Evolutionary conservation across 2,329 filamentous ascomycete species (phyloP), one percentile per base, ranked within the genome.

Genomic region (Exophiala mesophila): DNA sequence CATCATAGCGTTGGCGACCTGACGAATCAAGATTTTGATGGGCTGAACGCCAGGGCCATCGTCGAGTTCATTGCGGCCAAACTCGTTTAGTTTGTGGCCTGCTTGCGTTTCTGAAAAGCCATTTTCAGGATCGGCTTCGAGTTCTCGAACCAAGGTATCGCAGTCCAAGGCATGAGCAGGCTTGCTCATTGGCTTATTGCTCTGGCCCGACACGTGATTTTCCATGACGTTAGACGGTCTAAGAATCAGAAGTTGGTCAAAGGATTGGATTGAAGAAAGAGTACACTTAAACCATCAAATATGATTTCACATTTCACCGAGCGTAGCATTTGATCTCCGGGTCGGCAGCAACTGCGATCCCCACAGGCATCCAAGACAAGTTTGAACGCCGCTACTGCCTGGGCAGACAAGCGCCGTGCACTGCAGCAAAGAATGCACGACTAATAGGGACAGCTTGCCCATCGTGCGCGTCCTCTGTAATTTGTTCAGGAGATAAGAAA

Each of bases 1-100:
- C 51, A 77, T 83, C 76, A 85, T 77, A 10, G 80, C 80, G 61
- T 85, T 85, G 45, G 78, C 79, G 39, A 84, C 68, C 57, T 85
- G 81, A 21, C 74, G 70, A 36, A 83, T 65, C 16, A 85, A 63
- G 47, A 85, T 84, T 55, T 82, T 88, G 56, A 73, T 80, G 70
- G 83, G 80, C 73, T 58, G 76, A 36, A 88, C 80, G 18, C 76
- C 77, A 19, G 75, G 78, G 13, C 74, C 80, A 15, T 85, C 77
- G 32, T 86, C 77, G 7, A 85, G 71, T 45, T 83, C 74, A 51
- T 85, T 85, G 12, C 66, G 62, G 3, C 81, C 81, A 63, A 76
- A 74, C 34, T 76, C 62, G 17, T 74, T 69, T 2, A 82, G 64
- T 17, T 80, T 72, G 7, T 58, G 55, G 49, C 70, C 68, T 13